Percentiles rank a stretch among this genome's conserved stretches.
These are phyloP conservation scores for Balakata baccata DNA, from an alignment of 345 rosid species.

Conservation along the genomic window DNA sequence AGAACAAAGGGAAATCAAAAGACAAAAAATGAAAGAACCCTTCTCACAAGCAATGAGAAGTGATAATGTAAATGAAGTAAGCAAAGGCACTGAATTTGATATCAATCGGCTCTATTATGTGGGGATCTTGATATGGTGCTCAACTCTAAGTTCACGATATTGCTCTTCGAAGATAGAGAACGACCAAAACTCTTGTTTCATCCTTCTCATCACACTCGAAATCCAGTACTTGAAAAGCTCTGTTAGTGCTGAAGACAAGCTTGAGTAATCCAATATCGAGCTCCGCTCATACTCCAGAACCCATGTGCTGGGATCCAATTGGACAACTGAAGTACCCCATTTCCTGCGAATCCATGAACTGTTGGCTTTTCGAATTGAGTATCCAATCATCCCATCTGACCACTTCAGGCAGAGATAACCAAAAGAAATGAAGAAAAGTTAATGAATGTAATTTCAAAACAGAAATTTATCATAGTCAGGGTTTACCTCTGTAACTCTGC, in stretches of 20 bases:
- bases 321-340: constrained; percentile 57
- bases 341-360: constrained; percentile 52
- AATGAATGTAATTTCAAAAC: neutral
- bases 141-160: neutral
- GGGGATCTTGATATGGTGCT: constrained; percentile 29
- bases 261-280: constrained; percentile 43
- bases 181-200: constrained; percentile 29
- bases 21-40: neutral
- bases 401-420: constrained; percentile 38
- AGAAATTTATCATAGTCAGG: no score
- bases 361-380: constrained; percentile 42
- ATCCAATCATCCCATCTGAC: constrained; percentile 56
- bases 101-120: constrained; percentile 26
- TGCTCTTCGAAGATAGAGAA: constrained; percentile 24
- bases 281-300: constrained; percentile 63
- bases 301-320: constrained; percentile 75
- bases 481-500: constrained; percentile 74
- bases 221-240: constrained; percentile 45
- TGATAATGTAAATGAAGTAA: neutral
- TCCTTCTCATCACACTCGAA: constrained; percentile 17
- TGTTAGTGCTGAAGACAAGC: constrained; percentile 39
- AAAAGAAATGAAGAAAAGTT: neutral
- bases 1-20: neutral
- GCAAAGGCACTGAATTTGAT: neutral
- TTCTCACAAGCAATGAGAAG: constrained; percentile 47